A percentile compares a stretch with the other conserved stretches of the same genome.
phyloP scores from a whole-genome alignment of 2,329 filamentous ascomycete species.

The Coleophoma eucalyptorum region DNA sequence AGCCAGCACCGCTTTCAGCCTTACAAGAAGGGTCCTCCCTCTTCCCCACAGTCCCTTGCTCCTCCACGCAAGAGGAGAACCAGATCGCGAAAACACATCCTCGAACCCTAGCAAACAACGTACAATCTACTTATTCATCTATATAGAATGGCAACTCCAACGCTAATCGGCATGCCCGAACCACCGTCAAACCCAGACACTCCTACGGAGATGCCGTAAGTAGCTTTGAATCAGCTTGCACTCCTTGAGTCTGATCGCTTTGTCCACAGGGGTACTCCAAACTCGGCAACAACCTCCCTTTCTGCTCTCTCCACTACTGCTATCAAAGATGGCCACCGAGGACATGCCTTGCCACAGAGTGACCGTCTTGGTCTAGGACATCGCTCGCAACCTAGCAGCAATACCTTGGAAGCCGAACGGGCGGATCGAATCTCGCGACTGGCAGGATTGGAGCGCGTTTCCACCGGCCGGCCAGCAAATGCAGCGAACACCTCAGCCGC shows the following conservation, averaged over 20 bases:
- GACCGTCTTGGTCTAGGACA: slow-evolving; percentile 45
- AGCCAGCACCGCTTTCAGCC: not conserved
- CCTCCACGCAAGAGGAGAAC: no score
- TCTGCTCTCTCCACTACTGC: slow-evolving; percentile 89
- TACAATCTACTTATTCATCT: no score
- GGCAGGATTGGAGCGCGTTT: slow-evolving; percentile 84
- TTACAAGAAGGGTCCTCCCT: not conserved
- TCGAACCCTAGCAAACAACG: no score
- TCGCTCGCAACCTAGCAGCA: slow-evolving; percentile 58
- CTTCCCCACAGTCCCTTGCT: not conserved
- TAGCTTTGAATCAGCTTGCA: slow-evolving; percentile 17
- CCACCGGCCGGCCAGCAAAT: slow-evolving; percentile 56
- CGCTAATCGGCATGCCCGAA: slow-evolving; percentile 79
- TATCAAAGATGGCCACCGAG: slow-evolving; percentile 94
- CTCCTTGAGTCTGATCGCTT: slow-evolving; percentile 9
- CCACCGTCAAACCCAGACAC: slow-evolving; percentile 80
- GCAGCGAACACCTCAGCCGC: slow-evolving; percentile 29
- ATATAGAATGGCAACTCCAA: slow-evolving; percentile 31
- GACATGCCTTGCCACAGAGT: slow-evolving; percentile 62
- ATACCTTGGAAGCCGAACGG: slow-evolving; percentile 84
- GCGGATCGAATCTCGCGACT: slow-evolving; percentile 94
- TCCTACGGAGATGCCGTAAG: slow-evolving; percentile 86
- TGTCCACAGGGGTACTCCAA: slow-evolving; percentile 74
- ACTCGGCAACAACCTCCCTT: slow-evolving; percentile 86
- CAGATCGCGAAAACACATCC: no score